These are phyloP conservation scores for Rheum nobile DNA, from an alignment of 148 eudicot genomes.

Conservation along the genomic window DNA sequence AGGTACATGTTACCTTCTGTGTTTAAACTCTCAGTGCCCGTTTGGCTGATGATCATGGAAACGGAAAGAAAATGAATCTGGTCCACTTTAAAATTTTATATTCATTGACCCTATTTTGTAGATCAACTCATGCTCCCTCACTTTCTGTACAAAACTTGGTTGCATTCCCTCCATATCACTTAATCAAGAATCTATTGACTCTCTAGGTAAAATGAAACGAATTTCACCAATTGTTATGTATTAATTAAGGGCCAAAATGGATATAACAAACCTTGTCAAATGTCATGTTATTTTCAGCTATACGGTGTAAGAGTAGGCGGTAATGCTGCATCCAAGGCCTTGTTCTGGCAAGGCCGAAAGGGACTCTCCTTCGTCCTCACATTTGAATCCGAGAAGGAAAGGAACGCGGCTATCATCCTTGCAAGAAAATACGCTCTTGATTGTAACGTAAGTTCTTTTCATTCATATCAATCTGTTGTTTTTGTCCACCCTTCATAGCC, in stretches of 20 bases:
- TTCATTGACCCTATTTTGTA: not conserved
- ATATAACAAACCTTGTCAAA: not conserved
- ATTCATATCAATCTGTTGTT: not conserved
- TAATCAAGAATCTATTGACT: not conserved
- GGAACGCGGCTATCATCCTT: conserved; percentile 66
- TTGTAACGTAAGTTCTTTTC: conserved; percentile 47
- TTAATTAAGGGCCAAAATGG: not conserved
- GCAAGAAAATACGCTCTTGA: conserved; percentile 81
- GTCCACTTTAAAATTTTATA: not conserved
- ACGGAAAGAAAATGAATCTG: not conserved
- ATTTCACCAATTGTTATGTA: not conserved
- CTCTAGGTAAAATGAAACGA: no score
- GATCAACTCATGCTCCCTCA: no score
- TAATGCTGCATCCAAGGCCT: conserved; percentile 80
- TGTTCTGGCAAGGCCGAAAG: conserved; percentile 90
- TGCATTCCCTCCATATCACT: no score
- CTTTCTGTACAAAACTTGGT: no score
- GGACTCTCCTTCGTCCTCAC: conserved; percentile 71
- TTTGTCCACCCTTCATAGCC: not conserved
- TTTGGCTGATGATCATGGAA: not conserved
- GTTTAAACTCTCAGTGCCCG: not conserved
- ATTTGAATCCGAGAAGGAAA: conserved; percentile 72
- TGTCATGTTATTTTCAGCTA: conserved; percentile 12
- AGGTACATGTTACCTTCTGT: conserved; percentile 27
- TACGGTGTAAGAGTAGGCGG: conserved; percentile 96